Conservation (phyloP, 371 early-diverging fungal genomes). For the Mucor saturninus region DNA sequence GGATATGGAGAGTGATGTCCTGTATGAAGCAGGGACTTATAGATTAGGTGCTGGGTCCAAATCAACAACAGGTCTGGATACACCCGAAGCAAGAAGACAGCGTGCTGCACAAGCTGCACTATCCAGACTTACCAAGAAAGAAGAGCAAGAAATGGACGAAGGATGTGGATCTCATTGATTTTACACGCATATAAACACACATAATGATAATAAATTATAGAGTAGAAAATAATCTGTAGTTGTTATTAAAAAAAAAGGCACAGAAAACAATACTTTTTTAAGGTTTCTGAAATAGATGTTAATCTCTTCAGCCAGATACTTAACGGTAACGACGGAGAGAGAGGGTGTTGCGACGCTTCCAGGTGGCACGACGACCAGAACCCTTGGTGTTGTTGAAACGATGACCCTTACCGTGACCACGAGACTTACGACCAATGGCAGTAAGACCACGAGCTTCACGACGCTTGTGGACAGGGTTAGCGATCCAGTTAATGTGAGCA, state of each 20-base stretch:
- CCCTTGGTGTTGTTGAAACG: conserved; percentile 98
- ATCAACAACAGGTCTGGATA: neutral
- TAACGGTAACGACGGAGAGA: conserved; percentile 86
- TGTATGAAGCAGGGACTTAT: conserved; percentile 42
- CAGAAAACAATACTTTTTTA: neutral
- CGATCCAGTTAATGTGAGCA: conserved; percentile 99
- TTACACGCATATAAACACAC: neutral
- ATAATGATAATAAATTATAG: neutral
- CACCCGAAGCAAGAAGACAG: conserved; percentile 36
- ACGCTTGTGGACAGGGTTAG: conserved; percentile 96
- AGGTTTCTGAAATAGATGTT: conserved; percentile 1
- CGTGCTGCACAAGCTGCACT: conserved; percentile 42
- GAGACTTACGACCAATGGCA: conserved; percentile 94
- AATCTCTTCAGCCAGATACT: conserved; percentile 35
- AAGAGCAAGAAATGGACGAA: conserved; percentile 57
- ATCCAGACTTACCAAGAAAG: conserved; percentile 50
- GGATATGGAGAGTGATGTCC: conserved; percentile 14
- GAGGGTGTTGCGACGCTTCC: conserved; percentile 81
- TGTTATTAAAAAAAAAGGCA: neutral
- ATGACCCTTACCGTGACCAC: conserved; percentile 98
- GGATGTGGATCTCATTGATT: conserved; percentile 45
- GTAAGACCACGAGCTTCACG: conserved; percentile 99
- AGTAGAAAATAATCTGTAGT: neutral
- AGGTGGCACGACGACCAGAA: conserved; percentile 85
- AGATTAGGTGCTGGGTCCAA: conserved; percentile 30